These are phyloP conservation scores for Logfia minima DNA, from an alignment of 129 eudicot genomes.

Conservation along the genomic window DNA sequence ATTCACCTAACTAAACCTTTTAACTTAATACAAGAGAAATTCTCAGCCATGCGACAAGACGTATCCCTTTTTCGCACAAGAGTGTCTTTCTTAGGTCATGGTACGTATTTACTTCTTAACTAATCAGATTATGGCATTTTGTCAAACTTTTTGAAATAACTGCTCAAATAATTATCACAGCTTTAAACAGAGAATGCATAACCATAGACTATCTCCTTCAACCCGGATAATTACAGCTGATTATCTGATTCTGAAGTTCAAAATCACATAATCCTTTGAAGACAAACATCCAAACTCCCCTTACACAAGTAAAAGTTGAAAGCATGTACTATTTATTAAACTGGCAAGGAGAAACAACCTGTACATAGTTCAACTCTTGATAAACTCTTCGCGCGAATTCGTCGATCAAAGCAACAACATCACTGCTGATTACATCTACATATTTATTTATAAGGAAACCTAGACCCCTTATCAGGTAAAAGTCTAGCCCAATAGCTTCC, in stretches of 20 bases:
- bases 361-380: slow-evolving; percentile 97
- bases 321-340: slow-evolving; percentile 9
- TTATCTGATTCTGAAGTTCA: background rate
- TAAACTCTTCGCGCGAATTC: slow-evolving; percentile 96
- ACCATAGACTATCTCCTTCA: background rate
- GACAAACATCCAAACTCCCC: background rate
- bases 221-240: slow-evolving; percentile 6
- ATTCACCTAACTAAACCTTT: background rate
- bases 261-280: background rate
- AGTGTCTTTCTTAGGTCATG: background rate
- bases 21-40: background rate
- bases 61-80: background rate
- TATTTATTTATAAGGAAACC: slow-evolving; percentile 75
- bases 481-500: slow-evolving; percentile 87
- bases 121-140: background rate
- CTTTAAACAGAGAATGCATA: background rate
- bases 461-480: slow-evolving; percentile 81
- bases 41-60: background rate
- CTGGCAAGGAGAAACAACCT: slow-evolving; percentile 54
- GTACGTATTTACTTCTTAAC: background rate
- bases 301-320: background rate
- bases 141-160: background rate
- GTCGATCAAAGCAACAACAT: slow-evolving; percentile 87
- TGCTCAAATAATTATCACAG: background rate
- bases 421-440: slow-evolving; percentile 74